Evolutionary conservation across 2,329 filamentous ascomycete species (phyloP).

Genomic region (Neofusicoccum kwambonambiense): DNA sequence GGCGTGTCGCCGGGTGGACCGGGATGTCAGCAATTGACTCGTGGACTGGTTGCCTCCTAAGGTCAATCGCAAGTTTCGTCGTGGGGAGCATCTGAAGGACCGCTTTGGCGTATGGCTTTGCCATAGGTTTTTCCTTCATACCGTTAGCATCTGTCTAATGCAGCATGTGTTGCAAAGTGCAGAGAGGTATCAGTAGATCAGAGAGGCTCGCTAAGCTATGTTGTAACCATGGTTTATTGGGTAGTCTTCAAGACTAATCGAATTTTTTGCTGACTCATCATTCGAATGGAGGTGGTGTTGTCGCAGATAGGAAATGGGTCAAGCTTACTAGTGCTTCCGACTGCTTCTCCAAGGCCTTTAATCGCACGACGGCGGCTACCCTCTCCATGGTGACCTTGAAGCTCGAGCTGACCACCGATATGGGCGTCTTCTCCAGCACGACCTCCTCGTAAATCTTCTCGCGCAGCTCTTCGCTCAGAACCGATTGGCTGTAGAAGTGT

Average conservation of each 20-base stretch:
- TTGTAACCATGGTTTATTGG: constrained; percentile 73
- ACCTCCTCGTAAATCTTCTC: constrained; percentile 64
- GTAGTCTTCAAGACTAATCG: constrained; percentile 99
- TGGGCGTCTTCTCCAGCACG: constrained; percentile 40
- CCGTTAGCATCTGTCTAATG: neutral
- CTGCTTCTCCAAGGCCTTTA: constrained; percentile 82
- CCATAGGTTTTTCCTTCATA: constrained; percentile 70
- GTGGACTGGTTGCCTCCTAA: constrained; percentile 46
- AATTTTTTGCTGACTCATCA: constrained; percentile 72
- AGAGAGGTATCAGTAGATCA: constrained; percentile 48
- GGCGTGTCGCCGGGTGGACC: constrained; percentile 54
- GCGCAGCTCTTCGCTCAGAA: constrained; percentile 71
- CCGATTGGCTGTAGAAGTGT: constrained; percentile 66
- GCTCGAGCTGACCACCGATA: constrained; percentile 75
- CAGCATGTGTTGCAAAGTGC: neutral
- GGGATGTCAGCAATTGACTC: constrained; percentile 66
- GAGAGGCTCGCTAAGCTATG: constrained; percentile 72
- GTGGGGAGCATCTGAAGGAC: constrained; percentile 78
- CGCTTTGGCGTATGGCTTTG: constrained; percentile 72
- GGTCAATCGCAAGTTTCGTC: constrained; percentile 26
- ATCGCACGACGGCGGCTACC: constrained; percentile 78
- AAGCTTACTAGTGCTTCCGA: constrained; percentile 72
- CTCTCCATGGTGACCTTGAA: constrained; percentile 78
- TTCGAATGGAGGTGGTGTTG: constrained; percentile 25
- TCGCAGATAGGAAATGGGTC: neutral